Conservation (phyloP, 495 filamentous ascomycete species). For the Rostrohypoxylon terebratum region DNA sequence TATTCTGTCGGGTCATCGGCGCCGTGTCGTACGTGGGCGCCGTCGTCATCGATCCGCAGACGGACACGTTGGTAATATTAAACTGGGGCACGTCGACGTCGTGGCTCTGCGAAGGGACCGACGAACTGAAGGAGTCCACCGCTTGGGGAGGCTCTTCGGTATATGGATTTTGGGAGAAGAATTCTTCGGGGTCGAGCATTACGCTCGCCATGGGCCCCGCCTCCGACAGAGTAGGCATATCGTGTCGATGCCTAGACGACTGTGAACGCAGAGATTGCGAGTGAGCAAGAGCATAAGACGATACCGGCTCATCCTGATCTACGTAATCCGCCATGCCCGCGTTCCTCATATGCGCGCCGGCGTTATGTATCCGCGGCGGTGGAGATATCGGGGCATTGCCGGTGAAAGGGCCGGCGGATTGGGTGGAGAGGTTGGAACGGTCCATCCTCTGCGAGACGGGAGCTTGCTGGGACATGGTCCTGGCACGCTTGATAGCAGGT, state of each 20-base stretch:
- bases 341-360: constrained; percentile 38
- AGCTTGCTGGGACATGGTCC: constrained; percentile 51
- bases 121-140: constrained; percentile 33
- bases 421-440: constrained; percentile 49
- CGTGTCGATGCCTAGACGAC: constrained; percentile 40
- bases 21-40: constrained; percentile 56
- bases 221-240: constrained; percentile 41
- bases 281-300: constrained; percentile 40
- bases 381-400: constrained; percentile 44
- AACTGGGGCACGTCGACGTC: constrained; percentile 47
- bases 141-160: constrained; percentile 30
- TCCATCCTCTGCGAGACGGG: constrained; percentile 49
- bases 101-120: constrained; percentile 28
- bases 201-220: constrained; percentile 36
- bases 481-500: constrained; percentile 48
- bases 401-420: constrained; percentile 49
- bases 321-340: constrained; percentile 38
- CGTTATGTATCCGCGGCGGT: constrained; percentile 30
- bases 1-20: constrained; percentile 61
- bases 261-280: constrained; percentile 42
- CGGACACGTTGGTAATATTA: constrained; percentile 49
- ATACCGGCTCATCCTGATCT: constrained; percentile 33
- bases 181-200: constrained; percentile 46
- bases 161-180: constrained; percentile 42
- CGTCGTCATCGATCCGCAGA: constrained; percentile 60